phyloP scores from a whole-genome alignment of 306 rosid species.

The Sechiopsis laciniata region DNA sequence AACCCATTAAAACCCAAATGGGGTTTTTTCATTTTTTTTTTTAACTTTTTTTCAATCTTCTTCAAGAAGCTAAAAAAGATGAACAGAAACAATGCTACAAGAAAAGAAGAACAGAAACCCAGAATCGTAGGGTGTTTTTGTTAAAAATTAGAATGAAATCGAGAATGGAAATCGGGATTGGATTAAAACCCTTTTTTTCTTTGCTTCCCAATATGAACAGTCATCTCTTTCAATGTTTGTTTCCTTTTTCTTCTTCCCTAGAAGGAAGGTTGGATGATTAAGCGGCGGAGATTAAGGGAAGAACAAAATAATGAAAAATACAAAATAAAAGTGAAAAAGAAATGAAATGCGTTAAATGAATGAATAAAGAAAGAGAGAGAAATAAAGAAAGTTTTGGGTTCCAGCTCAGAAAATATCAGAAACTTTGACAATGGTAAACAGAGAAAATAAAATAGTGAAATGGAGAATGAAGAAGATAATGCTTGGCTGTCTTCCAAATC shows the following conservation, averaged over 20 bases:
- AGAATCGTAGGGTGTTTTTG: conserved; percentile 35
- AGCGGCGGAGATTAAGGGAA: conserved; percentile 17
- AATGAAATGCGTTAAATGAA: conserved; percentile 3
- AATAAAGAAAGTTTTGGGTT: conserved; percentile 10
- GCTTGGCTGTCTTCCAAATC: conserved; percentile 9
- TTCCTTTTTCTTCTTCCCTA: neutral
- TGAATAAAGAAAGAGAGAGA: neutral
- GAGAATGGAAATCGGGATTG: neutral
- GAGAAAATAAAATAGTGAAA: neutral
- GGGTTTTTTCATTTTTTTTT: conserved; percentile 30
- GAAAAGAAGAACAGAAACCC: conserved; percentile 13
- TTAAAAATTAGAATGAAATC: neutral
- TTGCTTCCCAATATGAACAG: conserved; percentile 25
- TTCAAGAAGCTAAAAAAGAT: neutral
- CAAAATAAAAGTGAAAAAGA: neutral
- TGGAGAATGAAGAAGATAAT: neutral
- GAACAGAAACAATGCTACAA: conserved; percentile 33
- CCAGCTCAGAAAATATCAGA: conserved; percentile 11
- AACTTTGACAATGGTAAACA: neutral
- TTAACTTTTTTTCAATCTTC: neutral
- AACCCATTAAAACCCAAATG: conserved; percentile 28
- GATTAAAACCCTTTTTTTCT: conserved; percentile 29
- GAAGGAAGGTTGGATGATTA: conserved; percentile 18
- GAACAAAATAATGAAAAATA: neutral
- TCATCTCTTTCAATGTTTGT: neutral